Evolutionary conservation across 2,329 filamentous ascomycete species (phyloP).

Genomic region (Stachybotrys chlorohalonatus): DNA sequence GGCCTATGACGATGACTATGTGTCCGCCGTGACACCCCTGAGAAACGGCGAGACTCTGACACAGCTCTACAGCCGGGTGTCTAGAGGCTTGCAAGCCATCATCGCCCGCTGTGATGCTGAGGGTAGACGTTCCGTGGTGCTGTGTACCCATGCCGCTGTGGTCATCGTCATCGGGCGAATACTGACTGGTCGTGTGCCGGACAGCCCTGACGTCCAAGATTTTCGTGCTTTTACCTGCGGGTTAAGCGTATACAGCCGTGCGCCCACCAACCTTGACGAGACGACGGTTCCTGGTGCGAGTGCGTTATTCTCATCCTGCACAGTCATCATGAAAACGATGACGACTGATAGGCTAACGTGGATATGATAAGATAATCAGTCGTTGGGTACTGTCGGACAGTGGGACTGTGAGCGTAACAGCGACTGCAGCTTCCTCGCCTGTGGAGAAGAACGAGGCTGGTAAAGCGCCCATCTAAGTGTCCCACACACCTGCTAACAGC

Average conservation of each 20-base stretch:
- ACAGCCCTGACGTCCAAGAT: constrained; percentile 63
- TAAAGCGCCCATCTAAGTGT: constrained; percentile 29
- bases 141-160: constrained; percentile 85
- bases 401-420: constrained; percentile 78
- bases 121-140: constrained; percentile 59
- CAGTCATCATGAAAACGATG: neutral
- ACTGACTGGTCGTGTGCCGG: constrained; percentile 70
- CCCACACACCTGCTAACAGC: neutral
- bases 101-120: constrained; percentile 65
- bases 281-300: neutral
- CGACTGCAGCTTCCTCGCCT: constrained; percentile 72
- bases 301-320: neutral
- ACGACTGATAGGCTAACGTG: neutral
- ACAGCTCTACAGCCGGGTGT: constrained; percentile 72
- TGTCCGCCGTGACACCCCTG: constrained; percentile 57
- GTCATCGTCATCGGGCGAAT: constrained; percentile 80
- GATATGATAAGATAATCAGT: neutral
- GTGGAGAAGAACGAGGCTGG: constrained; percentile 85
- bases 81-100: constrained; percentile 59
- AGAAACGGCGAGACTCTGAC: constrained; percentile 67
- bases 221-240: constrained; percentile 81
- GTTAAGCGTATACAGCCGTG: constrained; percentile 53
- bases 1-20: constrained; percentile 46
- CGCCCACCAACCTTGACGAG: neutral
- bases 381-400: constrained; percentile 42